Conservation (phyloP, 2,329 filamentous ascomycete species). For the Claviceps africana region DNA sequence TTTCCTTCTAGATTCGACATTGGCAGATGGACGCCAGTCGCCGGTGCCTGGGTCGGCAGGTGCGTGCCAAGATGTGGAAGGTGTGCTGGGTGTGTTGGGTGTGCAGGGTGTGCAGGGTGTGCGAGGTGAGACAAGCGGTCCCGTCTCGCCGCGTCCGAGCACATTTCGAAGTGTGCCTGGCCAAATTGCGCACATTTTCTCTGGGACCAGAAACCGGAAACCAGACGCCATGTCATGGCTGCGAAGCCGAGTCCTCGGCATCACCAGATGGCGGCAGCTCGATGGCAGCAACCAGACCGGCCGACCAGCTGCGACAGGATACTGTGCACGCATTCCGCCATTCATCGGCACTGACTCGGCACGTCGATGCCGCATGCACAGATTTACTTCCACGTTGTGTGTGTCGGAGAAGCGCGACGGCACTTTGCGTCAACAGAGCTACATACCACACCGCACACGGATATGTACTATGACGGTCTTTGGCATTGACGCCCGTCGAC, state of each 20-base stretch:
- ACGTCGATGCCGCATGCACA: background rate
- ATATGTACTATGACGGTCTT: too few species aligned
- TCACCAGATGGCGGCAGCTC: background rate
- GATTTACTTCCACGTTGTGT: background rate
- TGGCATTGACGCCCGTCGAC: too few species aligned
- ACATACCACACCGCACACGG: too few species aligned
- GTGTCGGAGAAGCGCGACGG: background rate
- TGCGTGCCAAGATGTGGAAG: background rate
- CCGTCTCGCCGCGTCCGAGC: background rate
- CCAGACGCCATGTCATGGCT: too few species aligned
- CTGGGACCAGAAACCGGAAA: background rate
- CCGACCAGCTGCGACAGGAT: too few species aligned
- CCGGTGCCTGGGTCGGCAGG: background rate
- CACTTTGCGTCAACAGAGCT: background rate
- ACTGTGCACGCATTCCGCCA: background rate
- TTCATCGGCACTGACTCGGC: background rate
- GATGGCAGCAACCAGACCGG: too few species aligned
- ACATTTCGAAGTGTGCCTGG: background rate
- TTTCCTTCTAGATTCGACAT: background rate
- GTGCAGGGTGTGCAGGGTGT: background rate
- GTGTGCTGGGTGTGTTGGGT: background rate
- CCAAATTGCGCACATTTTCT: background rate
- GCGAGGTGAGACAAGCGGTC: background rate
- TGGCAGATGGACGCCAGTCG: background rate
- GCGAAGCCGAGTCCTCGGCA: background rate